Evolutionary conservation across 2,329 filamentous ascomycete species (phyloP).

Genomic region (Paraphaeosphaeria sporulosa): DNA sequence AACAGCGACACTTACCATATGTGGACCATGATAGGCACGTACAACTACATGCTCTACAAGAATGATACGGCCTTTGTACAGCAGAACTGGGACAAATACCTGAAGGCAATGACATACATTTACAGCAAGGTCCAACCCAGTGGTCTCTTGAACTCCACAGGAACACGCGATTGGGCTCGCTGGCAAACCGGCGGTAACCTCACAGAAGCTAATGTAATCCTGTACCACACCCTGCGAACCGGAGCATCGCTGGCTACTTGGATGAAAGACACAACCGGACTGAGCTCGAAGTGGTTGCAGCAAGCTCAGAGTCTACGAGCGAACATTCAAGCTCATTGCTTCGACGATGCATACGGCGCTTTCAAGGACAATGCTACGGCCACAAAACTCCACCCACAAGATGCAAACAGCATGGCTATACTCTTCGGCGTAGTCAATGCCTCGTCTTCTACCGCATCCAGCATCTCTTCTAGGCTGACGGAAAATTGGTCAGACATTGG

Average conservation of each 20-base stretch:
- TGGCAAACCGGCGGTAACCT: conserved; percentile 60
- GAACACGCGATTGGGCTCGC: conserved; percentile 60
- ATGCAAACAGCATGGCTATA: conserved; percentile 63
- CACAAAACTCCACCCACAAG: conserved; percentile 57
- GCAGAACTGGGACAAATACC: conserved; percentile 59
- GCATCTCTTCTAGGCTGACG: conserved; percentile 56
- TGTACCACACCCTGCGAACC: conserved; percentile 54
- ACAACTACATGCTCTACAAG: conserved; percentile 65
- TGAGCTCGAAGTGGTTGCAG: conserved; percentile 24
- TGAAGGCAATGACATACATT: conserved; percentile 57
- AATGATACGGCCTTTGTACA: conserved; percentile 60
- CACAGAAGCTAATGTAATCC: conserved; percentile 61
- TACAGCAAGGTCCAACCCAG: conserved; percentile 47
- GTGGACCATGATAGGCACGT: conserved; percentile 65
- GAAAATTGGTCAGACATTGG: conserved; percentile 65
- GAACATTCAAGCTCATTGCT: conserved; percentile 37
- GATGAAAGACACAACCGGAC: conserved; percentile 33
- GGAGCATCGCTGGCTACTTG: conserved; percentile 37
- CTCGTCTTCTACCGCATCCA: conserved; percentile 42
- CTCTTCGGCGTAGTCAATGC: conserved; percentile 55
- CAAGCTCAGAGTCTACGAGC: conserved; percentile 29
- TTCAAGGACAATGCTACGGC: conserved; percentile 50
- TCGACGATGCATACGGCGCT: conserved; percentile 35
- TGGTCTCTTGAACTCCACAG: conserved; percentile 60
- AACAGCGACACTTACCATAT: conserved; percentile 52